Evolutionary conservation across 495 filamentous ascomycete genomes (phyloP), one percentile per base, ranked within the genome.

Genomic region (Antarctomyces pellizariae): DNA sequence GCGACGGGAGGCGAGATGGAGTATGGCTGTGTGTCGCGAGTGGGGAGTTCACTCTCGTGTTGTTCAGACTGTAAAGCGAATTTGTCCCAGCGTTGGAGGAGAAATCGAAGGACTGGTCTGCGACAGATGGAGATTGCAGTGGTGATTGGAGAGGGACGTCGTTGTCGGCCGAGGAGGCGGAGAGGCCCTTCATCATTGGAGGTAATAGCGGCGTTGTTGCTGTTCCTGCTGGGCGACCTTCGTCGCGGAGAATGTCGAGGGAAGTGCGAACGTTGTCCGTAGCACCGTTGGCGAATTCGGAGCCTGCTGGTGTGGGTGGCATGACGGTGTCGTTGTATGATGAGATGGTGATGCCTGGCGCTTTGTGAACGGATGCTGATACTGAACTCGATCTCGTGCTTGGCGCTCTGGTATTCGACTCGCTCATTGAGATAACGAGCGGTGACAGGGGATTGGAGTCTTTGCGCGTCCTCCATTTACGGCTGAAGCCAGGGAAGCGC

Each of bases 191-290:
- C 20, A 65, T 67, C 51, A 83, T 59, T 25, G 89, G 53, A 0
- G 82, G 80, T 2, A 80, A 79, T 0, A 91, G 55, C 3, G 82
- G 82, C 2, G 82, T 90, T 3, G 71, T 71, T 0, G 76, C 70
- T 33, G 70, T 57, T 8, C 53, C 55, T 22, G 64, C 57, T 13
- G 73, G 61, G 7, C 61, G 63, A 17, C 76, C 66, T 12, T 46
- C 33, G 22, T 59, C 53, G 24, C 66, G 59, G 22, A 79, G 62
- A 23, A 75, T 61, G 7, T 65, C 50, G 17, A 52, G 37, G 26
- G 52, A 52, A 7, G 18, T 10, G 2, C 13, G 18, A 8, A 44
- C 39, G 0, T 44, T 31, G 23, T 49, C 49, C n/a, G 44, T 44
- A 17, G 51, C 53, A 32, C 53, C 56, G 11, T 62, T 49, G 32